Percentiles rank a stretch among this genome's conserved stretches.
Evolutionary conservation across 164 flowering plant species (phyloP).

Genomic region (Piper betle): DNA sequence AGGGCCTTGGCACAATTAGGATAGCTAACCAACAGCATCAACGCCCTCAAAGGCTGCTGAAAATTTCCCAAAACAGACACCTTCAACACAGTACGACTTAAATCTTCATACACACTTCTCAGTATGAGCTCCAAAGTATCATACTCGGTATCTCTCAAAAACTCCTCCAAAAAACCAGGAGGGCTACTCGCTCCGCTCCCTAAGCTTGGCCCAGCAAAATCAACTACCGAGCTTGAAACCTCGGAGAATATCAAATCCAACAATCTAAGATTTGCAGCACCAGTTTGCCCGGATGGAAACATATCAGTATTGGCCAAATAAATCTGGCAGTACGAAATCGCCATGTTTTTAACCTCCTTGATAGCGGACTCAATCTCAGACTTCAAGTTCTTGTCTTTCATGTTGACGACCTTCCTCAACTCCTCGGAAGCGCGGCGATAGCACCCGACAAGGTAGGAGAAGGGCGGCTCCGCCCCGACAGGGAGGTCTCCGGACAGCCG

Average conservation of each 20-base stretch:
- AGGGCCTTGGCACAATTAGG: slow-evolving; percentile 59
- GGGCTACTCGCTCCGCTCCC: slow-evolving; percentile 32
- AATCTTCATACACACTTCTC: slow-evolving; percentile 67
- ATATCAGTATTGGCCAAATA: slow-evolving; percentile 70
- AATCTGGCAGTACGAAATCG: slow-evolving; percentile 61
- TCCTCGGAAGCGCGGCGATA: slow-evolving; percentile 80
- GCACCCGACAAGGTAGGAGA: slow-evolving; percentile 53
- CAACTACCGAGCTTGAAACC: slow-evolving; percentile 40
- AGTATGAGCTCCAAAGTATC: slow-evolving; percentile 72
- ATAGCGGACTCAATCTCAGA: slow-evolving; percentile 54
- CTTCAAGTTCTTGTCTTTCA: slow-evolving; percentile 61
- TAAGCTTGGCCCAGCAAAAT: slow-evolving; percentile 35
- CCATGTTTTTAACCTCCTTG: slow-evolving; percentile 53
- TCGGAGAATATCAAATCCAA: slow-evolving; percentile 55
- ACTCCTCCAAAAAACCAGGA: slow-evolving; percentile 83
- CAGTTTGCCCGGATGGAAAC: slow-evolving; percentile 26
- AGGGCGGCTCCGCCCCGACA: slow-evolving; percentile 53
- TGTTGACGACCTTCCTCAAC: slow-evolving; percentile 48
- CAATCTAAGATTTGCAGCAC: slow-evolving; percentile 35
- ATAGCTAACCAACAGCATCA: slow-evolving; percentile 47
- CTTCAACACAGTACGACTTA: slow-evolving; percentile 66
- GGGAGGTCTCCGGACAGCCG: slow-evolving; percentile 45
- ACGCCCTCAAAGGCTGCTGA: slow-evolving; percentile 77
- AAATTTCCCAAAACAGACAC: slow-evolving; percentile 85
- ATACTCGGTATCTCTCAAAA: slow-evolving; percentile 65